A percentile compares a stretch with the other conserved stretches of the same genome.
Conservation (phyloP, 139 green algal species). For the Monoraphidium neglectum region DNA sequence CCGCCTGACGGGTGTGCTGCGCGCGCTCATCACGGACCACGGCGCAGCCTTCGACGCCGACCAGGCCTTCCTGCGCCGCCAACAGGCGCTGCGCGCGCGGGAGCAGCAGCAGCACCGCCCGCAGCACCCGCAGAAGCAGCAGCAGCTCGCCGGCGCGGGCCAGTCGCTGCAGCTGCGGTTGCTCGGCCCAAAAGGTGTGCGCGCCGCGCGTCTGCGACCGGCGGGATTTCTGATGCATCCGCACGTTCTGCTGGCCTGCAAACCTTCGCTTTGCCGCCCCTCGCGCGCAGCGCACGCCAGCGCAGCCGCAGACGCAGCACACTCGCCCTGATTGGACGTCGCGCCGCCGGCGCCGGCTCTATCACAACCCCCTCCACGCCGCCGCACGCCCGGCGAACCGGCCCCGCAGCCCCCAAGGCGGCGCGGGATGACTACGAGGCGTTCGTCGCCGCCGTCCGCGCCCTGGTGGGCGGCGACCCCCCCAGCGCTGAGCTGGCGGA, state of each 20-base stretch:
- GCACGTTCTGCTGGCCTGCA: too few relatives aligned
- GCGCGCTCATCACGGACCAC: conserved; percentile 33
- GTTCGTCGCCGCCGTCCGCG: conserved; percentile 42
- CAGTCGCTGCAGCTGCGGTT: not conserved
- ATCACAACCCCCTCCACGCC: not conserved
- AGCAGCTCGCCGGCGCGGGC: too few relatives aligned
- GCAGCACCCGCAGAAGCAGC: not conserved
- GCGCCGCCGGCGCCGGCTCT: not conserved
- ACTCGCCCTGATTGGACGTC: too few relatives aligned
- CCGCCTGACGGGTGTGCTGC: conserved; percentile 62
- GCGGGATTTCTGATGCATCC: too few relatives aligned
- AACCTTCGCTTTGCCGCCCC: too few relatives aligned
- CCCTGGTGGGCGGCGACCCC: conserved; percentile 49
- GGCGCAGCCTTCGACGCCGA: conserved; percentile 33
- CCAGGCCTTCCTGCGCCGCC: conserved; percentile 34
- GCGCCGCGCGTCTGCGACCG: too few relatives aligned
- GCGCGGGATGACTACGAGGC: conserved; percentile 60
- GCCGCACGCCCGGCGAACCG: not conserved
- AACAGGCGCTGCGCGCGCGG: conserved; percentile 14
- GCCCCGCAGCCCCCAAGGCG: conserved; percentile 46
- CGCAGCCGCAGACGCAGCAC: too few relatives aligned
- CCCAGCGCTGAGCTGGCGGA: conserved; percentile 50
- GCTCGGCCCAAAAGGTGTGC: not conserved
- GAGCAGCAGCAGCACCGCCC: not conserved
- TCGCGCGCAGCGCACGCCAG: too few relatives aligned